Conservation (phyloP, 257 asterid genomes). For the Gynochthodes officinalis region DNA sequence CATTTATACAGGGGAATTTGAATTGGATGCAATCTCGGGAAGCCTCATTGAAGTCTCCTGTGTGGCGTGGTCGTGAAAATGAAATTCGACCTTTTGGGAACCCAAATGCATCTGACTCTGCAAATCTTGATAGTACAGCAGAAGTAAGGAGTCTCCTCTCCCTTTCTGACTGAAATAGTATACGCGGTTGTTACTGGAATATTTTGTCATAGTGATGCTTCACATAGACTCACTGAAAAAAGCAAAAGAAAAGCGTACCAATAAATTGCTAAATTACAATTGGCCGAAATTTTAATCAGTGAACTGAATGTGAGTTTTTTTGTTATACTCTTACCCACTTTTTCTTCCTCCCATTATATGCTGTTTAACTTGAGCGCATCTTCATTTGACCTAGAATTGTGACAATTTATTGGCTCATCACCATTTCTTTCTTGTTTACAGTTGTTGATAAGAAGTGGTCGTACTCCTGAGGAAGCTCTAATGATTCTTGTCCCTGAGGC, state of each 20-base stretch:
- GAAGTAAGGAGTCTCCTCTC: slow-evolving; percentile 54
- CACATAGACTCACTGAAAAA: not conserved
- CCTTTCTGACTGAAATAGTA: not conserved
- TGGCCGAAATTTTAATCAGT: not conserved
- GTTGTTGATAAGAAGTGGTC: slow-evolving; percentile 96
- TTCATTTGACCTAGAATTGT: not conserved
- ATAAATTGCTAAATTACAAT: not conserved
- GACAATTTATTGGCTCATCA: slow-evolving; percentile 4
- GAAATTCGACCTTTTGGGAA: slow-evolving; percentile 97
- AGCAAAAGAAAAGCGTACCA: not conserved
- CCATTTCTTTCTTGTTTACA: slow-evolving; percentile 31
- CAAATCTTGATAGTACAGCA: slow-evolving; percentile 96
- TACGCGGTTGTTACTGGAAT: not conserved
- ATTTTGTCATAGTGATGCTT: not conserved
- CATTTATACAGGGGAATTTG: slow-evolving; percentile 72
- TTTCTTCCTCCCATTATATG: not conserved
- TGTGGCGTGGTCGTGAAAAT: slow-evolving; percentile 97
- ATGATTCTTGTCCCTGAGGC: slow-evolving; percentile 99
- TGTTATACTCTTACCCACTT: not conserved
- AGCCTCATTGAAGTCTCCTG: slow-evolving; percentile 85
- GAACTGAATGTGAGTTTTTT: not conserved
- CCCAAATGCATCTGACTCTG: slow-evolving; percentile 96
- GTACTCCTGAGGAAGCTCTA: slow-evolving; percentile 90
- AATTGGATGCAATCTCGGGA: slow-evolving; percentile 99
- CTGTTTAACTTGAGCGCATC: not conserved